Conservation (phyloP, 2,329 filamentous ascomycete genomes). For the Penicillium sp. region DNA sequence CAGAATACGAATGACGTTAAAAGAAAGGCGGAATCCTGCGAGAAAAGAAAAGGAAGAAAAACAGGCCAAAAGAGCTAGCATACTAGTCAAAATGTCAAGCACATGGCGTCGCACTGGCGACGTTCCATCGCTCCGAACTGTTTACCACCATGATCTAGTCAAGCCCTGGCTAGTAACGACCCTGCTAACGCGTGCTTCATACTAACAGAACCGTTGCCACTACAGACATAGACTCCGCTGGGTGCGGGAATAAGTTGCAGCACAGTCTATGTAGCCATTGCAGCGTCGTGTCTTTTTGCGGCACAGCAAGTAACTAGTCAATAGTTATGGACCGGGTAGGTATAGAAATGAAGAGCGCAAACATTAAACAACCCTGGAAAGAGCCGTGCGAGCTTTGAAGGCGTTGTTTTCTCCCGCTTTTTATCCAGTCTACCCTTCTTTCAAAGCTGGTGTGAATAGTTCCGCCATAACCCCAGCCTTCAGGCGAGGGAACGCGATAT, state of each 20-base stretch:
- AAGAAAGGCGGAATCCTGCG: background rate
- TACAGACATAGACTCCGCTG: background rate
- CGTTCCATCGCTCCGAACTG: background rate
- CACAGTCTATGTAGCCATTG: too few relatives aligned
- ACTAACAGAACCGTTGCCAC: background rate
- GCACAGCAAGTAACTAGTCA: background rate
- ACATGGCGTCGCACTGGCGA: constrained; percentile 6
- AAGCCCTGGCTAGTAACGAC: too few relatives aligned
- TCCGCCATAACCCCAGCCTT: background rate
- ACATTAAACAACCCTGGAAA: background rate
- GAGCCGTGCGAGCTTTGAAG: background rate
- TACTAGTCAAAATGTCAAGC: constrained; percentile 1
- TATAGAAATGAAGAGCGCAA: background rate
- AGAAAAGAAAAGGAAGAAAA: background rate
- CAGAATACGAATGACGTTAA: background rate
- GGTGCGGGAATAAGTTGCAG: background rate
- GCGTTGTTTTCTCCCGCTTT: background rate
- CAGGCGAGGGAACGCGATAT: background rate
- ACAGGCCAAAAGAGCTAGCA: background rate
- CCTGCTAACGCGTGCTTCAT: background rate
- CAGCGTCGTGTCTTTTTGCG: too few relatives aligned
- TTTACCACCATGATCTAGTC: background rate
- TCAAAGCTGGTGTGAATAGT: background rate
- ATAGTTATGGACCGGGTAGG: background rate
- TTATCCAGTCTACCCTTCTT: background rate